phyloP scores from a whole-genome alignment of 1,284 basidiomycete species.

The Rhodotorula sp. region DNA sequence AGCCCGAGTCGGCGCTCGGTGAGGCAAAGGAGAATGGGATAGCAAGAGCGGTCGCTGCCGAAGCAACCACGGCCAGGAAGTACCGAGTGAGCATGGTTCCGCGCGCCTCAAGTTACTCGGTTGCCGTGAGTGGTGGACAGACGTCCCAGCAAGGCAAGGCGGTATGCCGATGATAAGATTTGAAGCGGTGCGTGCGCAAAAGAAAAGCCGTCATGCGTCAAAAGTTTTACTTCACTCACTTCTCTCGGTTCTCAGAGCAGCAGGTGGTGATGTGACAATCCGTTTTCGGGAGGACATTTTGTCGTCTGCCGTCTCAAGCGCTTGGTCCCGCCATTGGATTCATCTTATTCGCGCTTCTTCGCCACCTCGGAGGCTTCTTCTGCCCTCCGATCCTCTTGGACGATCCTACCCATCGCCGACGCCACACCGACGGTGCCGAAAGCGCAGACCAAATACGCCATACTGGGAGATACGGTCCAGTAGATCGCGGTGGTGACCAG shows the following conservation, averaged over 20 bases:
- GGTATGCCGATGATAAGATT: no score
- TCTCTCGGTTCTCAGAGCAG: no score
- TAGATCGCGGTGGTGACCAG: slow-evolving; percentile 62
- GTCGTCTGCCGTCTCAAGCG: no score
- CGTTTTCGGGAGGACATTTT: no score
- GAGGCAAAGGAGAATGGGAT: background rate
- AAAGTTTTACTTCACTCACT: no score
- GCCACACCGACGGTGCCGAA: slow-evolving; percentile 5
- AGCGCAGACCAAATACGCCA: slow-evolving; percentile 20
- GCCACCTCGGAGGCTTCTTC: background rate
- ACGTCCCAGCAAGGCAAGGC: no score
- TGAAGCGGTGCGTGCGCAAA: no score
- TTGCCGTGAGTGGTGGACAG: background rate
- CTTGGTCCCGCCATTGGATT: no score
- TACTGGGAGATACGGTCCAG: slow-evolving; percentile 56
- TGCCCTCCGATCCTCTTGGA: background rate
- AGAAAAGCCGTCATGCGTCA: no score
- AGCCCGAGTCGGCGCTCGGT: background rate
- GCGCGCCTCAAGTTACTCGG: no score
- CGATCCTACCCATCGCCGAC: background rate
- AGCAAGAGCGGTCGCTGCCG: background rate
- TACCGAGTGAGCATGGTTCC: background rate
- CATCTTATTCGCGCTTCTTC: background rate
- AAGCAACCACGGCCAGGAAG: no score
- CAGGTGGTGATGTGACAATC: no score